Evolutionary conservation across 2,329 filamentous ascomycete genomes (phyloP).

Genomic region (Bipolaris victoriae): DNA sequence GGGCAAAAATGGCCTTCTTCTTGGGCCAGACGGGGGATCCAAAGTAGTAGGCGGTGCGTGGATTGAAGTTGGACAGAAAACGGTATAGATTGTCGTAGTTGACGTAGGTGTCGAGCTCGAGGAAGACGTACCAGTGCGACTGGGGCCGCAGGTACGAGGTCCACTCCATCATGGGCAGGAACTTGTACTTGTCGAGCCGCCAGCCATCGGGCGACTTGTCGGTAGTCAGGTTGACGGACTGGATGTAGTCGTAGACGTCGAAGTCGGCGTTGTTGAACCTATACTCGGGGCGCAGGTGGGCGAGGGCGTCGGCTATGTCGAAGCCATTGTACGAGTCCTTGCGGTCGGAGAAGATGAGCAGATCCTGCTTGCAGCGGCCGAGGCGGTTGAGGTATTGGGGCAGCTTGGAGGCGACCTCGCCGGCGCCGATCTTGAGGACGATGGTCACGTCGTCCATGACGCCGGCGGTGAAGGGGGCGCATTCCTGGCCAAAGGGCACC

Average conservation of each 20-base stretch:
- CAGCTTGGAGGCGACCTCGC: conserved; percentile 63
- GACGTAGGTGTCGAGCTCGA: conserved; percentile 48
- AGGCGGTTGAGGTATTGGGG: conserved; percentile 62
- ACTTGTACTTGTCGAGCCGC: conserved; percentile 65
- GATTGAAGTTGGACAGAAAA: conserved; percentile 49
- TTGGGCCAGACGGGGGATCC: conserved; percentile 48
- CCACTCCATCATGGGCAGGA: conserved; percentile 62
- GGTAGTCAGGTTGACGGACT: conserved; percentile 44
- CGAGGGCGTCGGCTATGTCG: conserved; percentile 57
- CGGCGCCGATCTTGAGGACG: conserved; percentile 64
- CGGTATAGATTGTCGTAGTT: conserved; percentile 50
- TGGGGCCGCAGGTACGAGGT: conserved; percentile 47
- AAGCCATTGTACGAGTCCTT: conserved; percentile 58
- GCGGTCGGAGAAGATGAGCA: conserved; percentile 65
- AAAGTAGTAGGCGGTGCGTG: conserved; percentile 47
- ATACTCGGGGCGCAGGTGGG: conserved; percentile 51
- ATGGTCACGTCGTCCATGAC: conserved; percentile 58
- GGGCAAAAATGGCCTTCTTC: conserved; percentile 49
- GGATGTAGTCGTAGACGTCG: conserved; percentile 56
- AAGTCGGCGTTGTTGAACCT: conserved; percentile 57
- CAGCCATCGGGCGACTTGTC: conserved; percentile 59
- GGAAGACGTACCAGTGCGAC: conserved; percentile 46
- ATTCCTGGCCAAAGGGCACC: conserved; percentile 39
- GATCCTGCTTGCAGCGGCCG: conserved; percentile 61
- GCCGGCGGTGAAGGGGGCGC: conserved; percentile 41